These are phyloP conservation scores for Lachancea meyersii DNA, from an alignment of 805 yeast genomes.

Conservation along the genomic window DNA sequence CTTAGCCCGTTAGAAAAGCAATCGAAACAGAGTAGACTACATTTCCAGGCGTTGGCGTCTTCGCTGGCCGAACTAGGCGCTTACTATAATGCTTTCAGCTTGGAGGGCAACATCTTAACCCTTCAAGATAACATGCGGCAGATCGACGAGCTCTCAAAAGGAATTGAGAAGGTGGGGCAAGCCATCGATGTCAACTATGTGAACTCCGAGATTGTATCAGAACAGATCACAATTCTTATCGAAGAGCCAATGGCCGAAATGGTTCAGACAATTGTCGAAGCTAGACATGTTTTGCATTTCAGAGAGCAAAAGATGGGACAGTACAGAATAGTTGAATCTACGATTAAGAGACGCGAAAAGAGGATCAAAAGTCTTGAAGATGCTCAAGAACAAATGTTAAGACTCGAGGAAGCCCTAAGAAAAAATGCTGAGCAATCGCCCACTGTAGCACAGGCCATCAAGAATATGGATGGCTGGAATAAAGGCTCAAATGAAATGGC, in stretches of 20 bases:
- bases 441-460: slow-evolving; percentile 21
- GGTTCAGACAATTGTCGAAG: slow-evolving; percentile 30
- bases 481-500: not conserved
- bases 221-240: slow-evolving; percentile 34
- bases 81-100: slow-evolving; percentile 51
- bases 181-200: slow-evolving; percentile 70
- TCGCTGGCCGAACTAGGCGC: slow-evolving; percentile 78
- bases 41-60: slow-evolving; percentile 49
- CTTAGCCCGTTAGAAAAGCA: slow-evolving; percentile 26
- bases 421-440: slow-evolving; percentile 34
- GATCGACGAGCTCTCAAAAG: slow-evolving; percentile 41
- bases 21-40: slow-evolving; percentile 26
- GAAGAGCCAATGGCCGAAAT: slow-evolving; percentile 38
- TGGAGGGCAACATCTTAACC: slow-evolving; percentile 50
- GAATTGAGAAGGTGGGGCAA: slow-evolving; percentile 75
- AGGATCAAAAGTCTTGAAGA: slow-evolving; percentile 30
- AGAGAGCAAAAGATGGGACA: slow-evolving; percentile 53
- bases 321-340: slow-evolving; percentile 37
- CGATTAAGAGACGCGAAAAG: slow-evolving; percentile 33
- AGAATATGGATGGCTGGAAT: slow-evolving; percentile 2
- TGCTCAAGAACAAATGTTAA: slow-evolving; percentile 30
- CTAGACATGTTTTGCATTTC: slow-evolving; percentile 47
- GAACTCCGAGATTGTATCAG: slow-evolving; percentile 40
- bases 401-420: slow-evolving; percentile 29
- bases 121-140: slow-evolving; percentile 40